Conservation (phyloP, 441 rosid species). For the Gossypium trilobum region DNA sequence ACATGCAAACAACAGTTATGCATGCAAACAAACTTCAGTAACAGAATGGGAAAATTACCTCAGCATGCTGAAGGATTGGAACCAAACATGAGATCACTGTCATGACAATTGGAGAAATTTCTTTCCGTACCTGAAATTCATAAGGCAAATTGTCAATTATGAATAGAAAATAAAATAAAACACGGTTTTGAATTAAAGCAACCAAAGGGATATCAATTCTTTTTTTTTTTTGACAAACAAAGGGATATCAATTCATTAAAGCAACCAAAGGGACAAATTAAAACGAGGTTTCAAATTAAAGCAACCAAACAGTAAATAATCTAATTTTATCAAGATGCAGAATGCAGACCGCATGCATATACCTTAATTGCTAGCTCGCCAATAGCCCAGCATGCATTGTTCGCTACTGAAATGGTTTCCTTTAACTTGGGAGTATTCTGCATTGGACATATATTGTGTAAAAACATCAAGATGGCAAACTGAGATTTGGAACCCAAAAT, state of each 20-base stretch:
- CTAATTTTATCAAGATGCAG: background rate
- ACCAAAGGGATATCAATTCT: background rate
- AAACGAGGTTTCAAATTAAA: background rate
- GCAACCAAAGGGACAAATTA: background rate
- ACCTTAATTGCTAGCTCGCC: slow-evolving; percentile 97
- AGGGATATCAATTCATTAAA: background rate
- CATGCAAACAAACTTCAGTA: background rate
- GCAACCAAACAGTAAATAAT: slow-evolving; percentile 5
- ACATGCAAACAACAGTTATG: background rate
- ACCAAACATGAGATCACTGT: slow-evolving; percentile 63
- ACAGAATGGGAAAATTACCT: slow-evolving; percentile 37
- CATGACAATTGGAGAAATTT: slow-evolving; percentile 81
- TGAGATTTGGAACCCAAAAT: slow-evolving; percentile 11
- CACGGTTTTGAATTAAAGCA: background rate
- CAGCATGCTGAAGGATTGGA: slow-evolving; percentile 72
- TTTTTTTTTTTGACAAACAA: too few relatives aligned
- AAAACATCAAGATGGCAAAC: background rate
- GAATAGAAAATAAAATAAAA: background rate
- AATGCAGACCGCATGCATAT: slow-evolving; percentile 1
- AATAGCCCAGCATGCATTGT: slow-evolving; percentile 98
- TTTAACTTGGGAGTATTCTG: slow-evolving; percentile 60
- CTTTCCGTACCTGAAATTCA: slow-evolving; percentile 70
- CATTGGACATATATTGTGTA: slow-evolving; percentile 14
- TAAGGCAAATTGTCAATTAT: background rate
- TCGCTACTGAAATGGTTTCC: slow-evolving; percentile 83